Base-by-base conservation (phyloP, 2,329 filamentous ascomycete genomes). In the Didymella exigua region DNA sequence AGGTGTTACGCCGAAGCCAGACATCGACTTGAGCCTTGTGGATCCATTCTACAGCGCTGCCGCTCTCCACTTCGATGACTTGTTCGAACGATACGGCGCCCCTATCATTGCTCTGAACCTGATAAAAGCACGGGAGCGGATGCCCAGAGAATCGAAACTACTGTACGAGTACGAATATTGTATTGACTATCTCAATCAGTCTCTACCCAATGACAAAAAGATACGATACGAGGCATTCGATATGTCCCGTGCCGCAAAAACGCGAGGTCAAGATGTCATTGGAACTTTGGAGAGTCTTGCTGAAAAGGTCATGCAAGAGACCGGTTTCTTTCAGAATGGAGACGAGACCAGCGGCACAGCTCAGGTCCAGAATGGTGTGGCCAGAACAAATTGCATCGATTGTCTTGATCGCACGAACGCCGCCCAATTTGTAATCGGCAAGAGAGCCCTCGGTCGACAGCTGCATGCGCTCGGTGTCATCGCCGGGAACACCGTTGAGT, bases 171-270 rank as follows among this genome's bases (percentile, higher is more conserved):
- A 92, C 71, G 92, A 91, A 4, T 85, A 89, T 62, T 91, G 92
- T 5, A 88, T 98, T 59, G 84, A 87, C 36, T 99, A 99, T 66
- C 86, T 99, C 42, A 99, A 98, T 63, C 93, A 98, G 70, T 96
- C 96, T 54, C 80, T 99, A 2, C 93, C 95, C 0, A 77, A 82
- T 2, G 88, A 87, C 51, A 91, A 93, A 69, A 91, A 91, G 71
- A 96, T 99, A 46, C 86, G 93, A 9, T 93, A 99, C 74, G 91
- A 95, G 66, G 92, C 93, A 3, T 99, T 95, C 86, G 95, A 99
- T 72, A 99, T 99, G 95, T 96, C 93, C 58, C 85, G 95, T 54
- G 93, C 95, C 5, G 91, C 93, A 16, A 99, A 99, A 76, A 88
- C 81, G 18, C 88, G 90, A 30, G 93, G 95, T 53, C 90, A 96